Percentiles rank a stretch among this genome's conserved stretches.
These are phyloP conservation scores for Botrytis porri DNA, from an alignment of 2,329 filamentous ascomycete genomes.

Conservation along the genomic window DNA sequence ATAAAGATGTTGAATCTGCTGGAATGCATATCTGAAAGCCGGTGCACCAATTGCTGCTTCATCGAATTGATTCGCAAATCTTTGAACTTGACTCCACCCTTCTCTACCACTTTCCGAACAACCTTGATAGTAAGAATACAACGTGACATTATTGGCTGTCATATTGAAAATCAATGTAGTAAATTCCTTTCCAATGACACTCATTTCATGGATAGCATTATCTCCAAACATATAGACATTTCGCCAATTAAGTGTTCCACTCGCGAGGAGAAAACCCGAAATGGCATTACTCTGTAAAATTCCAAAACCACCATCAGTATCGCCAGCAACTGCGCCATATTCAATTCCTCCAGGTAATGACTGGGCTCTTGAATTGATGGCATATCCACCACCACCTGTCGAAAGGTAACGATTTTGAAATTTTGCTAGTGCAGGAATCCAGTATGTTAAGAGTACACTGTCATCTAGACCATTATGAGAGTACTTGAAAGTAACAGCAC, in stretches of 20 bases:
- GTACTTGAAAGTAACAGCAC: conserved; percentile 48
- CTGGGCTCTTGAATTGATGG: conserved; percentile 41
- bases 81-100: conserved; percentile 46
- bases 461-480: conserved; percentile 43
- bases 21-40: conserved; percentile 47
- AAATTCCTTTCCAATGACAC: conserved; percentile 44
- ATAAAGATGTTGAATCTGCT: conserved; percentile 45
- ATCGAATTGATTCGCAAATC: conserved; percentile 44
- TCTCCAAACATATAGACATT: conserved; percentile 42
- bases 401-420: conserved; percentile 48
- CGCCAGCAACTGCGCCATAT: conserved; percentile 48
- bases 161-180: conserved; percentile 43
- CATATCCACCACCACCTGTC: conserved; percentile 47
- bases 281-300: conserved; percentile 44
- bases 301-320: conserved; percentile 51
- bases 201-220: conserved; percentile 40
- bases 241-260: conserved; percentile 37
- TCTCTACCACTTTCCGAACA: conserved; percentile 44
- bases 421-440: conserved; percentile 43
- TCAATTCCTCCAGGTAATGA: conserved; percentile 43
- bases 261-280: conserved; percentile 40
- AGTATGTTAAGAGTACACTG: conserved; percentile 41
- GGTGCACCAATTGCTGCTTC: conserved; percentile 47
- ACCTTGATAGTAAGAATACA: conserved; percentile 23
- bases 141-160: conserved; percentile 17